phyloP scores from a whole-genome alignment of 202 grass and related monocot species.

The Hordeum pubiflorum region DNA sequence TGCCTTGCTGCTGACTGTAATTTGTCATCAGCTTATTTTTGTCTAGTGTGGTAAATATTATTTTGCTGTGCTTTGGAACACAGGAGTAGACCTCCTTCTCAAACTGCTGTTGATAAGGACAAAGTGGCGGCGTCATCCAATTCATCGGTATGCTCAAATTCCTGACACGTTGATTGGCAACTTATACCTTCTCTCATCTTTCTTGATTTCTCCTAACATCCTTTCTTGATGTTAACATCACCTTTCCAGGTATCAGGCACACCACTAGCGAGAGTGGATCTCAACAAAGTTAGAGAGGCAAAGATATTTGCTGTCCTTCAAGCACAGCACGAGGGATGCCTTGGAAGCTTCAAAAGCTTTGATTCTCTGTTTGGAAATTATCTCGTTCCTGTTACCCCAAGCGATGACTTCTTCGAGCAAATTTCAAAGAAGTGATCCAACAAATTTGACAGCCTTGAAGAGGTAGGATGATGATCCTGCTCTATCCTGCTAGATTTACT shows the following conservation, averaged over 20 bases:
- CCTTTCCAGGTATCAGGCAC: slow-evolving; percentile 40
- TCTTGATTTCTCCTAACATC: slow-evolving; percentile 7
- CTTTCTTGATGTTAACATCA: slow-evolving; percentile 14
- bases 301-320: slow-evolving; percentile 62
- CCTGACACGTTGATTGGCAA: slow-evolving; percentile 14
- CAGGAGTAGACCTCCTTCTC: slow-evolving; percentile 46
- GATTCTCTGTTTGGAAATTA: slow-evolving; percentile 83
- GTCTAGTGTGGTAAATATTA: not conserved
- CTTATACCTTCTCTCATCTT: not conserved
- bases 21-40: not conserved
- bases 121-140: slow-evolving; percentile 30
- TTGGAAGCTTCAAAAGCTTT: slow-evolving; percentile 78
- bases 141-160: slow-evolving; percentile 26
- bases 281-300: slow-evolving; percentile 56
- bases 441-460: not conserved
- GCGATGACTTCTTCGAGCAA: slow-evolving; percentile 25
- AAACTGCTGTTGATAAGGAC: slow-evolving; percentile 34
- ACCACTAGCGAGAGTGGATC: slow-evolving; percentile 36
- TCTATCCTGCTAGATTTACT: not conserved
- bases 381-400: slow-evolving; percentile 77
- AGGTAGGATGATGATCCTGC: not conserved
- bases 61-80: not conserved
- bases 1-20: not conserved
- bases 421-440: not conserved
- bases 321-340: slow-evolving; percentile 68